Evolutionary conservation across 164 flowering plant species (phyloP).

Genomic region (Cinnamomum micranthum): DNA sequence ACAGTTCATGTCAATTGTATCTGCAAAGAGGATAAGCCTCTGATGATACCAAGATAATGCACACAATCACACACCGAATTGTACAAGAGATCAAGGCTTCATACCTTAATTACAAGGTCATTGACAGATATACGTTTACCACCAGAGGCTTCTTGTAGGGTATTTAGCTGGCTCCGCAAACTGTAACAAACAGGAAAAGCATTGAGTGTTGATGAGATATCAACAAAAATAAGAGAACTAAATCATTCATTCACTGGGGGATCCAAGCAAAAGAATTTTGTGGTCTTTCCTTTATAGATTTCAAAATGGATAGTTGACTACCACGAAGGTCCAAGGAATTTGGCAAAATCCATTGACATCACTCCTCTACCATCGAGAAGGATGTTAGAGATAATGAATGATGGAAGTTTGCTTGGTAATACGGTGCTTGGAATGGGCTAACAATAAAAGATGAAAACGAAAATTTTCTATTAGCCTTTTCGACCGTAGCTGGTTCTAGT

Average conservation of each 20-base stretch:
- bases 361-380: background rate
- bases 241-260: background rate
- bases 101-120: conserved; percentile 96
- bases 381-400: background rate
- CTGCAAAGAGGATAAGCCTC: too few species aligned
- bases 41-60: too few species aligned
- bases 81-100: background rate
- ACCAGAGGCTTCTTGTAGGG: conserved; percentile 86
- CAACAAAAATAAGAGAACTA: background rate
- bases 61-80: too few species aligned
- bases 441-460: too few species aligned
- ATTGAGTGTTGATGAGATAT: background rate
- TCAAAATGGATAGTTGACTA: background rate
- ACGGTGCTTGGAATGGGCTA: too few species aligned
- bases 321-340: background rate
- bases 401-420: too few species aligned
- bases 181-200: conserved; percentile 31
- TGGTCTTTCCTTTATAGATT: background rate
- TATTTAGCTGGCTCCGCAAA: conserved; percentile 68
- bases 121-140: conserved; percentile 83
- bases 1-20: too few species aligned
- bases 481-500: too few species aligned
- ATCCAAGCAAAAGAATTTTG: background rate
- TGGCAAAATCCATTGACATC: background rate
- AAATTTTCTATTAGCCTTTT: too few species aligned